A percentile compares a stretch with the other conserved stretches of the same genome.
Conservation (phyloP, 2,329 filamentous ascomycete genomes). For the Aureobasidium uvarum region DNA sequence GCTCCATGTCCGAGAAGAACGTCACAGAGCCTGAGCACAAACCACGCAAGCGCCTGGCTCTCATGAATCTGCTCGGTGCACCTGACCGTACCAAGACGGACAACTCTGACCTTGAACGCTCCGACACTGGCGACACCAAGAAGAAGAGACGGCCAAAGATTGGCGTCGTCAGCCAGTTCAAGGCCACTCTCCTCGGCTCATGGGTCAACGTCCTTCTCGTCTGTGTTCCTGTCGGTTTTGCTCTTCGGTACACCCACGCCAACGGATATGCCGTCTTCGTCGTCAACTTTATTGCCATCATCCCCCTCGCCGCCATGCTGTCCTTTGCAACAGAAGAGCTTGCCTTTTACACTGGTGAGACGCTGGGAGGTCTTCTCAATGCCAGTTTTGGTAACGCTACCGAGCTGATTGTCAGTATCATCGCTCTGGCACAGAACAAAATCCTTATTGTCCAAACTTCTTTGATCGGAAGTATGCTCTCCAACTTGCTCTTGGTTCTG, state of each 20-base stretch:
- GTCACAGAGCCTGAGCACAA: conserved; percentile 8
- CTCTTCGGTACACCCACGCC: conserved; percentile 63
- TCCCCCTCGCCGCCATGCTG: conserved; percentile 82
- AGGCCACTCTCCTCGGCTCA: conserved; percentile 72
- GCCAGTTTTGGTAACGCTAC: conserved; percentile 74
- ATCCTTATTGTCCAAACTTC: conserved; percentile 89
- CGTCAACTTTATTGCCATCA: conserved; percentile 91
- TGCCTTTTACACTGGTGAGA: conserved; percentile 73
- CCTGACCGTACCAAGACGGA: conserved; percentile 6
- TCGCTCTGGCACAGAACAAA: conserved; percentile 71
- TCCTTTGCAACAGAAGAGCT: conserved; percentile 90
- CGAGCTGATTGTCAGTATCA: conserved; percentile 64
- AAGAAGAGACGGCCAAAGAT: conserved; percentile 33
- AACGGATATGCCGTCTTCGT: conserved; percentile 69
- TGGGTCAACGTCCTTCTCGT: conserved; percentile 84
- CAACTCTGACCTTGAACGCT: conserved; percentile 28
- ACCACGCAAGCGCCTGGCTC: conserved; percentile 12
- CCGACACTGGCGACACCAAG: conserved; percentile 32
- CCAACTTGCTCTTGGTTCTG: conserved; percentile 83
- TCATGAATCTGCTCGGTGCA: conserved; percentile 10
- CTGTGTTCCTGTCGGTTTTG: conserved; percentile 74
- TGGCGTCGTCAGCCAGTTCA: conserved; percentile 54
- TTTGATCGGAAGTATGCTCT: conserved; percentile 85
- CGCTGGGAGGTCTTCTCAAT: conserved; percentile 82
- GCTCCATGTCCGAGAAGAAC: neutral